These are phyloP conservation scores for Blastobotrys petasosporus DNA, from an alignment of 1,139 yeast genomes.

Conservation along the genomic window DNA sequence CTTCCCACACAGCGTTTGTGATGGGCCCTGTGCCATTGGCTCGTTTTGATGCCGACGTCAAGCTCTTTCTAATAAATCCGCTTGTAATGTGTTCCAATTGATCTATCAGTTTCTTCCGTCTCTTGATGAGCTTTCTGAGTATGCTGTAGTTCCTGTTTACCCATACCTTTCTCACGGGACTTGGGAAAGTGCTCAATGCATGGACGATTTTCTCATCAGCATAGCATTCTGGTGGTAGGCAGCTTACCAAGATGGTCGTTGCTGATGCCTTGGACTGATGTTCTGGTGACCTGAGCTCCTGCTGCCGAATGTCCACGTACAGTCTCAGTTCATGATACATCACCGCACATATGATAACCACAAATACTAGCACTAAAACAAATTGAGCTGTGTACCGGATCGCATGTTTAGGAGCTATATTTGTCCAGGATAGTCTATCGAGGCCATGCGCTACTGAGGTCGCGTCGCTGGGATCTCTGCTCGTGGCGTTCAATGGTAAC, in stretches of 20 bases:
- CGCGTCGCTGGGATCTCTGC: slow-evolving; percentile 6
- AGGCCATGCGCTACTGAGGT: slow-evolving; percentile 15
- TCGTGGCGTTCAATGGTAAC: slow-evolving; percentile 27
- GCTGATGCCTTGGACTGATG: slow-evolving; percentile 24
- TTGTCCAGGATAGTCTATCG: slow-evolving; percentile 29
- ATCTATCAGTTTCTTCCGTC: slow-evolving; percentile 16
- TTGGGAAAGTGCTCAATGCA: slow-evolving; percentile 14
- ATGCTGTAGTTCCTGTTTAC: slow-evolving; percentile 26
- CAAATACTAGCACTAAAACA: slow-evolving; percentile 18
- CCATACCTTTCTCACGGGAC: slow-evolving; percentile 30
- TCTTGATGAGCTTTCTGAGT: slow-evolving; percentile 18
- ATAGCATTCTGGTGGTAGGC: slow-evolving; percentile 19
- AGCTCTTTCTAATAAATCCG: neutral
- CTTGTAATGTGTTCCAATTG: slow-evolving; percentile 23
- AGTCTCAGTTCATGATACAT: slow-evolving; percentile 24
- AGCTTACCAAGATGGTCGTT: slow-evolving; percentile 26
- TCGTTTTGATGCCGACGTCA: no score
- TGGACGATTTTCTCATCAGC: slow-evolving; percentile 16
- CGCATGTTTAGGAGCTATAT: slow-evolving; percentile 21
- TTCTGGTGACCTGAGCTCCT: slow-evolving; percentile 16
- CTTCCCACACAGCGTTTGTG: no score
- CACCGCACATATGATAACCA: slow-evolving; percentile 16
- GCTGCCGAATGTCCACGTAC: slow-evolving; percentile 25
- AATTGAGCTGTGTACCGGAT: slow-evolving; percentile 26
- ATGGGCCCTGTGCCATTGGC: no score